Evolutionary conservation across 768 basidiomycete genomes (phyloP), one percentile per base, ranked within the genome.

Genomic region (Hypholoma sublateritium): DNA sequence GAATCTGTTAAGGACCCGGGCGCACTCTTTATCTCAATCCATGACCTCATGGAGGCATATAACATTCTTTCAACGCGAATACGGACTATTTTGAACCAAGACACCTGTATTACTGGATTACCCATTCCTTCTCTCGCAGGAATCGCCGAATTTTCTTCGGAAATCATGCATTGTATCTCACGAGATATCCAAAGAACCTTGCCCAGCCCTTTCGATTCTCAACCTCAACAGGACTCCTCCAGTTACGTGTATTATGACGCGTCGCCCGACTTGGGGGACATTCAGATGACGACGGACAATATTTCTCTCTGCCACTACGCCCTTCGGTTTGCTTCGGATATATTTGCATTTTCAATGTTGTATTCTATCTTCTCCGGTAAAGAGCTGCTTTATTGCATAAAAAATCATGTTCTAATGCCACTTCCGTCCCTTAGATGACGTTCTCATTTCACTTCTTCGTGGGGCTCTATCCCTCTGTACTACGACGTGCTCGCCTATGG

Each of bases 41-140:
- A 84, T 61, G 84, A 86, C 67, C 69, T 88, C 57, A 70, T 78
- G 39, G 86, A 89, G 64, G 85, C 87, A 11, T 89, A 89, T 62
- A 74, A 70, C 59, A 72, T 77, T 0, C 73, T 89, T 42, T 77
- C 78, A 0, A 67, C 68, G 25, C 77, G 81, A 24, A 69, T 87
- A 53, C 73, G 73, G 12, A 57, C 66, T 11, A 64, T 69, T 32
- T 62, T 67, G 24, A 55, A 62, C 25, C 13, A 57, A 24, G 39
- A 16, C 5, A 8, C 73, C 17, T 25, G 68, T 17, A 56, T 44
- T 9, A 44, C 36, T 3, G 55, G 62, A 6, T 56, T 60, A 57
- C 17, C 52, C 19, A 45, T 51, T 1, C 63, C 66, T 34, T 69
- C 70, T 48, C 22, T 77, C 39, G 50, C 46, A 19, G 57, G 68